Conservation (phyloP, 768 basidiomycete genomes). For the Lentinula sp. region DNA sequence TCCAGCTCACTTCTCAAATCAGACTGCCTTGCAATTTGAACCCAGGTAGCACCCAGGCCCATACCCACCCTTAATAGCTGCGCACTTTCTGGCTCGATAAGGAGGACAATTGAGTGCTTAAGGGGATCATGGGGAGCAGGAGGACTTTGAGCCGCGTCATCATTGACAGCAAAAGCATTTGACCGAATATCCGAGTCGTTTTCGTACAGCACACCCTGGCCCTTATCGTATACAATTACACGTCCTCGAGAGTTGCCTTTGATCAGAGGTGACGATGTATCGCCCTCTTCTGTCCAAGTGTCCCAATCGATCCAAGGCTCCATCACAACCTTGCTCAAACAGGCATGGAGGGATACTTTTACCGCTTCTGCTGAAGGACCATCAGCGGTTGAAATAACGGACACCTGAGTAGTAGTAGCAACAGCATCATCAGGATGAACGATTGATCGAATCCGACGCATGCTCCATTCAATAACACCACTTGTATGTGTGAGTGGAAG, state of each 20-base stretch:
- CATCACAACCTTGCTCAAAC: slow-evolving; percentile 37
- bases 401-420: not conserved
- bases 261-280: not conserved
- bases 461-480: slow-evolving; percentile 61
- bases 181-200: not conserved
- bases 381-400: not conserved
- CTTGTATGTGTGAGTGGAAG: slow-evolving; percentile 59
- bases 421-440: slow-evolving; percentile 26
- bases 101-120: slow-evolving; percentile 19
- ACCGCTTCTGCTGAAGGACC: slow-evolving; percentile 22
- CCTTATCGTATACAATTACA: not conserved
- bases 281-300: not conserved
- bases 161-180: not conserved
- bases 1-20: not conserved
- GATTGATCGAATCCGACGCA: slow-evolving; percentile 49
- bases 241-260: not conserved
- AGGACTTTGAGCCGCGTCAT: not conserved
- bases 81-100: slow-evolving; percentile 16
- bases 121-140: slow-evolving; percentile 16
- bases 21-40: slow-evolving; percentile 19
- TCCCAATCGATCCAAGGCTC: slow-evolving; percentile 37
- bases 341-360: slow-evolving; percentile 27
- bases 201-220: not conserved
- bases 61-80: slow-evolving; percentile 18
- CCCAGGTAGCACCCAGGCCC: slow-evolving; percentile 28